Base-by-base conservation (phyloP, 2,329 filamentous ascomycete species). In the Zymoseptoria passerinii region DNA sequence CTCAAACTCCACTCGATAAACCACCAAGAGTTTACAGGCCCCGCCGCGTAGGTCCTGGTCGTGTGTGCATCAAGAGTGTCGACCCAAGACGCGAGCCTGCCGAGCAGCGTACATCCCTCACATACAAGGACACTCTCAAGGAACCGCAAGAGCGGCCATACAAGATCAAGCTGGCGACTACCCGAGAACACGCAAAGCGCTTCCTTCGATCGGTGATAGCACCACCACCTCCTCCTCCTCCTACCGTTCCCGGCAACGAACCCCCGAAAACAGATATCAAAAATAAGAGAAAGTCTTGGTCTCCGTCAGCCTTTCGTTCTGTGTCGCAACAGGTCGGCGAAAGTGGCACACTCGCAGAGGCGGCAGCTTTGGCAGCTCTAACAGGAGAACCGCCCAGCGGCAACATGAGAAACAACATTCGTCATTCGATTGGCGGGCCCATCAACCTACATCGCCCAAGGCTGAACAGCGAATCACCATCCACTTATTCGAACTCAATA, bases 61-160 rank as follows among this genome's bases (percentile, higher is more conserved):
- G 80, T 50, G 83, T 83, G 58, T 80, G 82, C 69, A 82, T 83
- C 58, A 76, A 76, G 61, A 78, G 76, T 57, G 81, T 78, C 61
- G 78, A 72, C 53, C 79, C 63, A 68, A 52, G 50, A 52, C 19
- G 19, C 10, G 50, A 52, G 20, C 50, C 50, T 10, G 23, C 50
- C 4, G 50, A 52, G 19, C 23, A 52, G 23, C 19, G 23, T 28
- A 18, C 28, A 9, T n/a, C n/a, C 10, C 50, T 28, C 3, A n/a
- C 28, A 2, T 78, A 77, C 63, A 63, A 65, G 65, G 52, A 72
- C 70, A 66, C 67, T 69, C 66, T 64, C 67, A 68, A 66, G 56
- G 71, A 58, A 48, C 57, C 60, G 20, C 54, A 56, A 48, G 55
- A 60, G 55, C 60, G 60, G 57, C 58, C 62, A 63, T 59, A 52